phyloP scores from a whole-genome alignment of 441 rosid species.

The Viola pubescens region DNA sequence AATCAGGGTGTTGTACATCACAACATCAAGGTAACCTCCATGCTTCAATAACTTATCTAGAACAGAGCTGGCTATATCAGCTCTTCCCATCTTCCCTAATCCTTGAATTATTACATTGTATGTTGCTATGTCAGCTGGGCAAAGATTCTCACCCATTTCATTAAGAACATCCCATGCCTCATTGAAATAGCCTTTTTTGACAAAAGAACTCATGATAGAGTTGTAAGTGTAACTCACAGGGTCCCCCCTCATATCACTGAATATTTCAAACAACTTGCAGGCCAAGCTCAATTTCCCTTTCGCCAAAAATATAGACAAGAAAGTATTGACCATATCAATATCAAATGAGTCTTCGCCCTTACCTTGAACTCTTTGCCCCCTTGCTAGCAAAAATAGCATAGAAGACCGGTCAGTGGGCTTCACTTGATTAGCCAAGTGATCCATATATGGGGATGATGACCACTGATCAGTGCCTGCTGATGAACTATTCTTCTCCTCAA shows the following conservation, averaged over 20 bases:
- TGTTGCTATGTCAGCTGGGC: constrained; percentile 62
- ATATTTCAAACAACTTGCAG: constrained; percentile 79
- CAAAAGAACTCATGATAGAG: constrained; percentile 75
- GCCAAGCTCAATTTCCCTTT: constrained; percentile 79
- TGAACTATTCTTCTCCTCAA: constrained; percentile 19
- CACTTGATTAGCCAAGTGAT: constrained; percentile 49
- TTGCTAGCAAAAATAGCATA: constrained; percentile 36
- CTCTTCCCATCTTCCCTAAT: constrained; percentile 75
- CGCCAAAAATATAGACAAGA: constrained; percentile 67
- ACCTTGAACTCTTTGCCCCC: constrained; percentile 52
- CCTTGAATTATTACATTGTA: constrained; percentile 82
- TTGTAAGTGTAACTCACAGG: constrained; percentile 69
- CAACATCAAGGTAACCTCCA: constrained; percentile 76
- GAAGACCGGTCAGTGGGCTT: constrained; percentile 17
- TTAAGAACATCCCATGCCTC: constrained; percentile 58
- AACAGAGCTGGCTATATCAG: constrained; percentile 62
- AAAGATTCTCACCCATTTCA: constrained; percentile 63
- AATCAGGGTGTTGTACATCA: constrained; percentile 83
- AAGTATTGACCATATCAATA: constrained; percentile 76
- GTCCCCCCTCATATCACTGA: constrained; percentile 51
- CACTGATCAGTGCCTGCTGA: constrained; percentile 37
- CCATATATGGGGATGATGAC: constrained; percentile 88
- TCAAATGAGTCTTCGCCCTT: constrained; percentile 44
- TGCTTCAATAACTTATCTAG: constrained; percentile 56
- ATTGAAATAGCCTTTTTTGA: constrained; percentile 64